phyloP scores from a whole-genome alignment of 2,329 filamentous ascomycete species.

The Lasiodiplodia citricola region DNA sequence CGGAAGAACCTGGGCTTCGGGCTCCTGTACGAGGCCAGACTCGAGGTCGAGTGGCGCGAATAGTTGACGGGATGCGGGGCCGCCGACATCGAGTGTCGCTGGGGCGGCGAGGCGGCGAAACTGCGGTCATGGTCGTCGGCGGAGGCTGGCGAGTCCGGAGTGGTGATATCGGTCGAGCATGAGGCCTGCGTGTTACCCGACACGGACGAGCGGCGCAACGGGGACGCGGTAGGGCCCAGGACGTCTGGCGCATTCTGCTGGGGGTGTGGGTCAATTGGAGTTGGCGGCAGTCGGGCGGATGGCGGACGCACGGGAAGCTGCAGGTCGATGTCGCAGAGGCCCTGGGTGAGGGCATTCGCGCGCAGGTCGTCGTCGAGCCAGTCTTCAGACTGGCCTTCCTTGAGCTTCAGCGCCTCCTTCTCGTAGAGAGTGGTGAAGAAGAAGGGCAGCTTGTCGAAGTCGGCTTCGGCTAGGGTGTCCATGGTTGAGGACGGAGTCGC shows the following conservation, averaged over 20 bases:
- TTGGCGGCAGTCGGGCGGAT: background rate
- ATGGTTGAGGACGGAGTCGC: constrained; percentile 20
- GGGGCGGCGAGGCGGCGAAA: constrained; percentile 5
- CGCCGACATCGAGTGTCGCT: constrained; percentile 4
- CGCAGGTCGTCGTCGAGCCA: constrained; percentile 22
- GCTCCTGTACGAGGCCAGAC: background rate
- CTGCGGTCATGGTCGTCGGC: constrained; percentile 17
- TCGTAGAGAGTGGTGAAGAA: constrained; percentile 23
- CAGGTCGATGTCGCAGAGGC: constrained; percentile 18
- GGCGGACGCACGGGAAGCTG: constrained; percentile 19
- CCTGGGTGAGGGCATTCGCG: constrained; percentile 7
- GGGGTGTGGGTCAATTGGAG: constrained; percentile 7
- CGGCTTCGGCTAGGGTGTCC: constrained; percentile 22
- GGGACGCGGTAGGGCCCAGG: background rate
- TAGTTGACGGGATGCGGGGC: constrained; percentile 10
- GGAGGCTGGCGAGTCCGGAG: constrained; percentile 21
- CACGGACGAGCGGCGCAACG: constrained; percentile 24
- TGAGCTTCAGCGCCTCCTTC: constrained; percentile 26
- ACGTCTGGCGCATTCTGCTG: constrained; percentile 14
- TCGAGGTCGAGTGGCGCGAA: constrained; percentile 18
- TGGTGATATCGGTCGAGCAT: constrained; percentile 24
- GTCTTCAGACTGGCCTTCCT: constrained; percentile 27
- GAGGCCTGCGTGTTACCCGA: constrained; percentile 26
- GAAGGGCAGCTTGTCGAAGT: constrained; percentile 24
- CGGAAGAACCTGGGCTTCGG: constrained; percentile 22